Evolutionary conservation across 768 basidiomycete genomes (phyloP), one percentile per base, ranked within the genome.

Genomic region (Cytidiella melzeri): DNA sequence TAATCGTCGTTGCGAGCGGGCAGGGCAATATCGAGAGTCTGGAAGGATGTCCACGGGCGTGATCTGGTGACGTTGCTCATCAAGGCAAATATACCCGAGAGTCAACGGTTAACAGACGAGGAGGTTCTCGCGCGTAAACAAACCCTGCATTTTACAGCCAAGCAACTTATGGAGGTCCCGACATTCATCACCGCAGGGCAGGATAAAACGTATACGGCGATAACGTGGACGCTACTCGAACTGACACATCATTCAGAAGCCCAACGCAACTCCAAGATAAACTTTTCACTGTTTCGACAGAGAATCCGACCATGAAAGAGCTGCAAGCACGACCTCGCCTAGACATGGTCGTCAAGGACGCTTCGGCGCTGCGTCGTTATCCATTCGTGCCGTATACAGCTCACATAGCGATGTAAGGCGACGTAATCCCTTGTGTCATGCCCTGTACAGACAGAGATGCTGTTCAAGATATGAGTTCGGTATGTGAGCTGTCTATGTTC

Each of bases 261-360:
- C 27, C 74, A 74, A 56, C 41, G 60, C 10, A 62, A 63, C 65
- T 77, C 0, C 69, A 71, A 19, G 62, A 67, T 5, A 74, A 77
- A 55, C 53, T 75, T 9, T 55, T 62, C 25, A 58, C 65, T 0
- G 66, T 82, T 10, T 57, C 69, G 1, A 80, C 77, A 0, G 78
- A 84, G 9, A 76, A 65, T 1, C 84, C 85, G 2, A 72, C 74
- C 3, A 85, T 87, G 80, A 86, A 89, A 25, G 74, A 81, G 26
- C 72, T 90, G 1, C 75, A 77, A 48, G 68, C 73, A 3, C 69
- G 90, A 3, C 75, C 82, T 0, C 87, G 84, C 57, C 77, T 90
- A 15, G 87, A 87, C 53, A 69, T 69, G 18, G 74, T 84, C 9
- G 70, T 83, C 2, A 73, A 76, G 6, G 84, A 86, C 64, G n/a